A percentile compares a stretch with the other conserved stretches of the same genome.
Conservation (phyloP, 495 filamentous ascomycete species). For the Tetracladium setigerum region DNA sequence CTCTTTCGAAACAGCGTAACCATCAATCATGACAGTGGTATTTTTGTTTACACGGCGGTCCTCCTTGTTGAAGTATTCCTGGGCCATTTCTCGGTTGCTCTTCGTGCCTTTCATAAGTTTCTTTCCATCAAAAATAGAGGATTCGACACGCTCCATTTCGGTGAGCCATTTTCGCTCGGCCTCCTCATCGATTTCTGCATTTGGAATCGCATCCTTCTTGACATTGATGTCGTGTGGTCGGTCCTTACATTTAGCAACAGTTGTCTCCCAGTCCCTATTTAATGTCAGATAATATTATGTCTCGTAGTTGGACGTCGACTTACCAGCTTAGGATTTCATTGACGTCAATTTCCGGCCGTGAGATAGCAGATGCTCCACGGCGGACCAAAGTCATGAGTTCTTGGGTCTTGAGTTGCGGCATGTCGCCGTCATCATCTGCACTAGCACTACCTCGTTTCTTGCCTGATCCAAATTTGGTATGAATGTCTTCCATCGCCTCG, state of each 20-base stretch:
- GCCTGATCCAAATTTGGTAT: constrained; percentile 26
- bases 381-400: constrained; percentile 52
- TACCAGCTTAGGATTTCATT: constrained; percentile 51
- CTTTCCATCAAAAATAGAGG: constrained; percentile 53
- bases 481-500: constrained; percentile 48
- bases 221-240: constrained; percentile 35
- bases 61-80: constrained; percentile 36
- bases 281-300: constrained; percentile 5
- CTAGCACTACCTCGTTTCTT: constrained; percentile 15
- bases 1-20: constrained; percentile 52
- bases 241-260: constrained; percentile 49
- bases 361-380: constrained; percentile 47
- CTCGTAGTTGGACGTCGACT: not conserved
- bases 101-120: constrained; percentile 29
- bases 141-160: constrained; percentile 51
- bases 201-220: constrained; percentile 22
- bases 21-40: constrained; percentile 51
- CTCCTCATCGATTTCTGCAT: constrained; percentile 30
- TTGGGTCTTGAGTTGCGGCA: constrained; percentile 41
- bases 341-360: constrained; percentile 43
- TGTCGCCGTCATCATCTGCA: constrained; percentile 30
- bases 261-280: constrained; percentile 40
- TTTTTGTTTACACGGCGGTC: constrained; percentile 48
- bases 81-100: constrained; percentile 30
- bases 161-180: constrained; percentile 53